Base-by-base conservation (phyloP, 192 early-diverging fungal species). In the Coemansia sp. region DNA sequence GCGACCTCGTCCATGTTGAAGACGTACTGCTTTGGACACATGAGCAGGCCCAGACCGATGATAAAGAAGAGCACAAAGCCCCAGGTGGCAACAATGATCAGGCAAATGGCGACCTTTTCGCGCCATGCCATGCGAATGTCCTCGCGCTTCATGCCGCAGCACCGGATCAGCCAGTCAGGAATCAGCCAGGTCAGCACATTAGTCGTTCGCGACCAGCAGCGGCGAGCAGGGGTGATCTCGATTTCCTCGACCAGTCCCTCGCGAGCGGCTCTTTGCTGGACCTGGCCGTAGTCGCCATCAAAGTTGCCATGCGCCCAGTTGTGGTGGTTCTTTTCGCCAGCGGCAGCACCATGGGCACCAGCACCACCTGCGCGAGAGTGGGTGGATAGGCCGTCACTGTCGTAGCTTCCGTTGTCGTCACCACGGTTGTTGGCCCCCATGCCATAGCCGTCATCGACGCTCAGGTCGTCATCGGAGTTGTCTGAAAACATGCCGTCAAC, bases 111-210 rank as follows among this genome's bases (percentile, higher is more conserved):
- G 1, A 89, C 78, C 66, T 97, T 97, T 72, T 97, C 94, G 39
- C 94, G 78, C 92, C 91, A 97, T 10, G 94, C 94, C 91, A 94
- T 93, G 40, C 82, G 89, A 28, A 97, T 81, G 67, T 97, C 92
- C 45, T 88, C 80, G 29, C 92, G 84, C 63, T 84, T 88, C 88
- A 94, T 88, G 9, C 67, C 69, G 38, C 60, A 64, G 62, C 62
- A 72, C 9, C 37, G 35, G 34, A 72, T 64, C n/a, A 64, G 35
- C 57, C 56, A 64, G 54, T 64, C 51, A 18, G 69, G 69, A 15
- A 65, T 50, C 27, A 56, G 19, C 48, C 50, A 64, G 5, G 69
- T 72, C 55, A 72, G 53, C 11, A 29, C 36, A 15, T 41, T 46
- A 5, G 69, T 60, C 1, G 62, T 72, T 11, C 53, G 56, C 29